A percentile compares a stretch with the other conserved stretches of the same genome.
These are phyloP conservation scores for Fragaria iinumae DNA, from an alignment of 306 rosid species.

Conservation along the genomic window DNA sequence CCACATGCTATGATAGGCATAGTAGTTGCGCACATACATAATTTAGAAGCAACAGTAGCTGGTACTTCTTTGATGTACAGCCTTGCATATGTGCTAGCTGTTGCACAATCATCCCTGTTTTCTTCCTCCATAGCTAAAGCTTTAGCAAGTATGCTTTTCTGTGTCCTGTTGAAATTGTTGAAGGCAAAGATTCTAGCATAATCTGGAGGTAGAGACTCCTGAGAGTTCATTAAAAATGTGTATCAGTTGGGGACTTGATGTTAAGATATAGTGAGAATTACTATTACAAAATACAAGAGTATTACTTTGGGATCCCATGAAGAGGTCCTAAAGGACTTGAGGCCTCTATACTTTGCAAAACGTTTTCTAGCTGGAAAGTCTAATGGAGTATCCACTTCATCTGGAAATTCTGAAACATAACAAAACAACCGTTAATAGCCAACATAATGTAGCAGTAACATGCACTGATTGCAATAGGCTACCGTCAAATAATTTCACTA, in stretches of 20 bases:
- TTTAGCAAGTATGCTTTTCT: constrained; percentile 77
- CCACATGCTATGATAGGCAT: constrained; percentile 78
- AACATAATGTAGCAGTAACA: constrained; percentile 10
- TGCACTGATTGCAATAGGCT: not conserved
- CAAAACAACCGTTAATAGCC: constrained; percentile 16
- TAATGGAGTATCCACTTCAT: constrained; percentile 94
- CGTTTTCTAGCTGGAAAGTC: constrained; percentile 84
- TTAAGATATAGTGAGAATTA: not conserved
- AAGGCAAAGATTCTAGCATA: constrained; percentile 84
- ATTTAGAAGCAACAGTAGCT: constrained; percentile 51
- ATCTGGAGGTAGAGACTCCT: constrained; percentile 91
- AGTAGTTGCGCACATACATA: constrained; percentile 37
- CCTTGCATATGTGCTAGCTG: constrained; percentile 64
- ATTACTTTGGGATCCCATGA: constrained; percentile 94
- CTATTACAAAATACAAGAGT: constrained; percentile 15
- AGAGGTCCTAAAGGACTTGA: constrained; percentile 93
- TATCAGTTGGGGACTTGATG: constrained; percentile 21
- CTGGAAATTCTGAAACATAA: constrained; percentile 72
- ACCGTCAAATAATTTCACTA: not conserved
- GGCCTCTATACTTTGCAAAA: constrained; percentile 90
- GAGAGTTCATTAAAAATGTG: constrained; percentile 24
- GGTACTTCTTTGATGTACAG: constrained; percentile 78
- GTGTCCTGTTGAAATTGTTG: constrained; percentile 64
- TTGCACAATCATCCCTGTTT: constrained; percentile 51
- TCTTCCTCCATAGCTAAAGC: constrained; percentile 64